A percentile compares a stretch with the other conserved stretches of the same genome.
Evolutionary conservation across 768 basidiomycete species (phyloP).

Genomic region (Tricholoma flavovirens): DNA sequence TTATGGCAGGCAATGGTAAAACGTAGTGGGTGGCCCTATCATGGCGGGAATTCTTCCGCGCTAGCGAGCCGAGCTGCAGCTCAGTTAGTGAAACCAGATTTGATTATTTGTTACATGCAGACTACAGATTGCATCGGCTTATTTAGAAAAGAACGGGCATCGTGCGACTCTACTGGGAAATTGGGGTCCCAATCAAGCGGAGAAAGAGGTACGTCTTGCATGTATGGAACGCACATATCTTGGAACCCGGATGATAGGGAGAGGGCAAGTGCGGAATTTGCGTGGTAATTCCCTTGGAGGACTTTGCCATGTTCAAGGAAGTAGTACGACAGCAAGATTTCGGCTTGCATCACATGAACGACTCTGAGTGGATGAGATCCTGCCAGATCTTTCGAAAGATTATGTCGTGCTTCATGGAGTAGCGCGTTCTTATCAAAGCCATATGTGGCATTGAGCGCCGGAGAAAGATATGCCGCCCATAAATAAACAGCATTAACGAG

Average conservation of each 20-base stretch:
- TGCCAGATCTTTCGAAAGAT: conserved; percentile 31
- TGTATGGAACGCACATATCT: conserved; percentile 18
- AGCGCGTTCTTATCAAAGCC: conserved; percentile 30
- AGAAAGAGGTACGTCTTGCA: background rate
- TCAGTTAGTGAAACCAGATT: too few species aligned
- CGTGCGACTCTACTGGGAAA: background rate
- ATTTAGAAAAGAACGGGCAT: too few species aligned
- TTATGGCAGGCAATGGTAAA: too few species aligned
- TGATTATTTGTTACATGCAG: too few species aligned
- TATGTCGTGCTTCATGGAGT: conserved; percentile 33
- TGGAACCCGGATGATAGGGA: conserved; percentile 34
- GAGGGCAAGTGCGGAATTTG: conserved; percentile 40
- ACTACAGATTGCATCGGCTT: too few species aligned
- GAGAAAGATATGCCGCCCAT: conserved; percentile 29
- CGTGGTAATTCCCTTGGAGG: conserved; percentile 44
- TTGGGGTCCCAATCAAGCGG: background rate
- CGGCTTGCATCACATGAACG: conserved; percentile 41
- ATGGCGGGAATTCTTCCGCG: too few species aligned
- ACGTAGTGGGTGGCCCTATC: too few species aligned
- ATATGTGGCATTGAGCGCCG: conserved; percentile 9
- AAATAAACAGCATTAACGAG: conserved; percentile 34
- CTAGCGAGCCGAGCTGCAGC: too few species aligned
- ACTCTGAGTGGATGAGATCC: conserved; percentile 34
- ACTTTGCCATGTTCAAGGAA: conserved; percentile 42
- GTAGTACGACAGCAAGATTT: conserved; percentile 49